Evolutionary conservation across 495 filamentous ascomycete genomes (phyloP).

Genomic region (Penicillium malachiteum): DNA sequence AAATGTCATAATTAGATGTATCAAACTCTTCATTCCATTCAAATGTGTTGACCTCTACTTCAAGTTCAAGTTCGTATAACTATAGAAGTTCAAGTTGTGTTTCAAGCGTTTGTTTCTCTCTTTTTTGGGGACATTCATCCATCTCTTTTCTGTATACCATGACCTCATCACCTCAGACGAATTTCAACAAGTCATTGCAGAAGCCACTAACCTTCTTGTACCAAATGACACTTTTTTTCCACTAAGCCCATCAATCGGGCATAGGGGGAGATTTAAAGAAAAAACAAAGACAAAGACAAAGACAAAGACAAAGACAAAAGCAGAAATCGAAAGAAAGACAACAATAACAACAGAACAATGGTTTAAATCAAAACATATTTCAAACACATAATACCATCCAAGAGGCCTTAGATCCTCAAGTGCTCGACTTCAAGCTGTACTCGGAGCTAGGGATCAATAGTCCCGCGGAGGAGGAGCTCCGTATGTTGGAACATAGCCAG

Average conservation of each 20-base stretch:
- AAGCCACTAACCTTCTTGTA: too few species aligned
- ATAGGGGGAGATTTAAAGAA: too few species aligned
- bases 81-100: too few species aligned
- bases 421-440: neutral
- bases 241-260: too few species aligned
- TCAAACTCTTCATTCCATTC: neutral
- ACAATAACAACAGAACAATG: neutral
- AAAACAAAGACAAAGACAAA: neutral
- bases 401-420: neutral
- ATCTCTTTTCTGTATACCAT: too few species aligned
- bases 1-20: slow-evolving; percentile 9
- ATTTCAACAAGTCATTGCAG: too few species aligned
- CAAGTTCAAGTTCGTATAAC: too few species aligned
- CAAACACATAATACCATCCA: neutral
- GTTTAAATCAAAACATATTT: neutral
- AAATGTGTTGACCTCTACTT: too few species aligned
- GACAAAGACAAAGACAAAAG: neutral
- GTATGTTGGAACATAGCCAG: slow-evolving; percentile 33
- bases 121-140: too few species aligned
- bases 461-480: slow-evolving; percentile 29
- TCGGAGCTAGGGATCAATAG: slow-evolving; percentile 14
- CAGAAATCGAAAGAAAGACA: neutral
- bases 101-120: neutral
- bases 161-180: too few species aligned
- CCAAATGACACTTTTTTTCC: too few species aligned